Percentiles rank a stretch among this genome's conserved stretches.
These are phyloP conservation scores for Voacanga thouarsii DNA, from an alignment of 257 asterid genomes.

Conservation along the genomic window DNA sequence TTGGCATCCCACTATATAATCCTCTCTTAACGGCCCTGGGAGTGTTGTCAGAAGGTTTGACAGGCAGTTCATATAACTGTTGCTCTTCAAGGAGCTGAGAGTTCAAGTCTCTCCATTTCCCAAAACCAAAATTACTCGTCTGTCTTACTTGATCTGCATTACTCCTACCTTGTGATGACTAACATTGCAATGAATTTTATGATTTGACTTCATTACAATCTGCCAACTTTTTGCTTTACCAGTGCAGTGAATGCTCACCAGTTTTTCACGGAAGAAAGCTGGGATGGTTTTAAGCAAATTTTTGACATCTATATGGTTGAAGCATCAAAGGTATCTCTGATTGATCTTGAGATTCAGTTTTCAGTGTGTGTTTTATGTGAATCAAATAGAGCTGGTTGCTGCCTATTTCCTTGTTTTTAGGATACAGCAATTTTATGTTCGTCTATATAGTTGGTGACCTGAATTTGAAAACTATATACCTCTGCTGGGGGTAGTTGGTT, in stretches of 20 bases:
- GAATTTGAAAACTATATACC: background rate
- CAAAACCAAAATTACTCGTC: conserved; percentile 36
- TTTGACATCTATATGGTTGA: conserved; percentile 87
- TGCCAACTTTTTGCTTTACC: conserved; percentile 59
- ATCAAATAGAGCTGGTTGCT: background rate
- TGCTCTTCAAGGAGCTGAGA: conserved; percentile 99
- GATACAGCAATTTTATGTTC: background rate
- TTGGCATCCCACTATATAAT: conserved; percentile 88
- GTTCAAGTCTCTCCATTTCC: conserved; percentile 99
- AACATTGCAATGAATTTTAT: conserved; percentile 13
- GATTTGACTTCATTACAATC: conserved; percentile 29
- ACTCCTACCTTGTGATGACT: conserved; percentile 16
- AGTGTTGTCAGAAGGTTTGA: conserved; percentile 99
- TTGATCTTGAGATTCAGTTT: conserved; percentile 2
- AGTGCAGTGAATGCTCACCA: conserved; percentile 97
- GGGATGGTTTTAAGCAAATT: conserved; percentile 95
- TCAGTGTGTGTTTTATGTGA: background rate
- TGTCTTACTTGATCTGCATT: conserved; percentile 19
- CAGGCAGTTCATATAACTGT: conserved; percentile 95
- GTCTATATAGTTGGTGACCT: background rate
- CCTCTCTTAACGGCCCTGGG: conserved; percentile 74
- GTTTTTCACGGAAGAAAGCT: conserved; percentile 84
- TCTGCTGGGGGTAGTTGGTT: background rate
- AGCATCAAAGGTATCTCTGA: conserved; percentile 81
- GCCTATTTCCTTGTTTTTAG: background rate